These are phyloP conservation scores for Blepharisma japonicum DNA, from an alignment of 73 alveolate genomes.

Conservation along the genomic window DNA sequence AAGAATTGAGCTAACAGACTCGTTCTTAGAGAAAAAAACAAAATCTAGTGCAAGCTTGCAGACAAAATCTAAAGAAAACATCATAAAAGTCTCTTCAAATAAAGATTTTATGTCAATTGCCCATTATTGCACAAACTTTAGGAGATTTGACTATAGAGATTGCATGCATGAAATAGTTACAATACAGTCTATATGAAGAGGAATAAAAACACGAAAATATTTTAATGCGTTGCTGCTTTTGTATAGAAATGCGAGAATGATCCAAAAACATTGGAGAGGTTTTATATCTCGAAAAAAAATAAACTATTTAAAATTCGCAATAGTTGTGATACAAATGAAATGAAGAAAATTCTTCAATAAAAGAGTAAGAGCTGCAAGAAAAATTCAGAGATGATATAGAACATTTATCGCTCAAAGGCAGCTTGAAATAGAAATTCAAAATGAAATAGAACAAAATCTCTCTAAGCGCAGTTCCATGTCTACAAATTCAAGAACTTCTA, in stretches of 20 bases:
- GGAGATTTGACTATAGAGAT: not conserved
- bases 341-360: not conserved
- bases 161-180: not conserved
- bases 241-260: not conserved
- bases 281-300: not conserved
- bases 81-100: not conserved
- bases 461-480: too few species aligned
- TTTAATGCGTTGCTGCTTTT: not conserved
- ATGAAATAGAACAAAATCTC: not conserved
- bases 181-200: conserved; percentile 1
- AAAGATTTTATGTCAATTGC: not conserved
- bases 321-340: not conserved
- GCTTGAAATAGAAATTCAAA: not conserved
- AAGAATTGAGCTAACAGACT: not conserved
- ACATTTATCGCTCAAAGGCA: not conserved
- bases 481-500: too few species aligned
- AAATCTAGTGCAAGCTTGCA: not conserved
- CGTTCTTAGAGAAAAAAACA: not conserved
- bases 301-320: not conserved
- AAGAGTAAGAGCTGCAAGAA: not conserved
- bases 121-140: not conserved
- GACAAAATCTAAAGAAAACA: not conserved
- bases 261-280: not conserved
- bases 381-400: not conserved
- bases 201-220: not conserved